Conservation (phyloP, 345 rosid species). For the Euphorbia peplus region DNA sequence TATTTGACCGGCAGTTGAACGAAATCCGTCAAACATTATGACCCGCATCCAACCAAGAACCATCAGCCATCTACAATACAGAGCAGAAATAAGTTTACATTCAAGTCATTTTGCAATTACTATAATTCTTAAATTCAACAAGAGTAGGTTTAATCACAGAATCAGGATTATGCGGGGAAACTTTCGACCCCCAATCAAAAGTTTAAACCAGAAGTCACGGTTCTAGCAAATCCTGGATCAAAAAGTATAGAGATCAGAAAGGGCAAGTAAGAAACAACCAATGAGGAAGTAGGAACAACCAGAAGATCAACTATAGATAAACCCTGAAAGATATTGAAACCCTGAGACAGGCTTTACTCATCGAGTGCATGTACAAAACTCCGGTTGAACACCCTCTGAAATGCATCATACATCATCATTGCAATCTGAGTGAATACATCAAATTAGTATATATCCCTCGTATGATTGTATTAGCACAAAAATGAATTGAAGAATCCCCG, state of each 20-base stretch:
- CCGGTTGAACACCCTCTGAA: slow-evolving; percentile 46
- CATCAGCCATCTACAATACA: slow-evolving; percentile 66
- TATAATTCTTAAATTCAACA: background rate
- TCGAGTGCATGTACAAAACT: slow-evolving; percentile 51
- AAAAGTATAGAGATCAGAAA: too few species aligned
- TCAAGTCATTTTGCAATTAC: background rate
- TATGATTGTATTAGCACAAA: slow-evolving; percentile 18
- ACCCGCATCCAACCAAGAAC: slow-evolving; percentile 29
- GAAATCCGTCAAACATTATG: slow-evolving; percentile 20
- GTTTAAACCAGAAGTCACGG: too few species aligned
- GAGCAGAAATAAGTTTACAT: slow-evolving; percentile 14
- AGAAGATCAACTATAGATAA: too few species aligned
- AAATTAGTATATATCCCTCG: slow-evolving; percentile 48
- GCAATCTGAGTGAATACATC: slow-evolving; percentile 84
- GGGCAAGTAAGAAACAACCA: too few species aligned
- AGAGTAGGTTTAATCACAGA: background rate
- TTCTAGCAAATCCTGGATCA: too few species aligned
- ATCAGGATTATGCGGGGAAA: background rate
- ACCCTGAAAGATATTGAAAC: slow-evolving; percentile 27
- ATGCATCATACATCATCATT: slow-evolving; percentile 96
- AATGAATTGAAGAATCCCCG: too few species aligned
- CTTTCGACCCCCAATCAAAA: slow-evolving; percentile 8
- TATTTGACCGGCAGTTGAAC: slow-evolving; percentile 11
- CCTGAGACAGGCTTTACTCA: slow-evolving; percentile 40
- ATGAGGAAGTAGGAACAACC: too few species aligned